Conservation (phyloP, 2,329 filamentous ascomycete genomes). For the Colletotrichum kahawae region DNA sequence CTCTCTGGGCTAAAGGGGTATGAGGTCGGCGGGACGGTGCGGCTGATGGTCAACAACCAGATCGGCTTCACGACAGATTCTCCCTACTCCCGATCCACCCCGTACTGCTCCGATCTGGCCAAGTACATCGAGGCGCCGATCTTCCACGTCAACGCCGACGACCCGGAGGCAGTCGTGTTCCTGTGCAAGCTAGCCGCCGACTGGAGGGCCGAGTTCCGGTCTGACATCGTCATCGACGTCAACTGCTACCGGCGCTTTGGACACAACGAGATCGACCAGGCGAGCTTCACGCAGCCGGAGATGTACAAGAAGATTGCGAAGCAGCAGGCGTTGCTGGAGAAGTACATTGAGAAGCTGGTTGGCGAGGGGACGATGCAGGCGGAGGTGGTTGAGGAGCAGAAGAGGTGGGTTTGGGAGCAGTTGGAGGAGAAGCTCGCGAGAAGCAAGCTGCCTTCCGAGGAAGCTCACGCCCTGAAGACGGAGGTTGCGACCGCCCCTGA, state of each 20-base stretch:
- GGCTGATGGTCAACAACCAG: constrained; percentile 99
- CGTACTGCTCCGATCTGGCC: constrained; percentile 98
- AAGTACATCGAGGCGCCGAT: constrained; percentile 98
- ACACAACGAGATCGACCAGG: constrained; percentile 99
- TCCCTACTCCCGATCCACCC: constrained; percentile 93
- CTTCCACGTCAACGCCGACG: constrained; percentile 98
- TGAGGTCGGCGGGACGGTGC: constrained; percentile 95
- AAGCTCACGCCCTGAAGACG: constrained; percentile 50
- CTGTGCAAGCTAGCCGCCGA: constrained; percentile 96
- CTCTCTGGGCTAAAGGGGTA: constrained; percentile 95
- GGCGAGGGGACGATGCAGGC: constrained; percentile 93
- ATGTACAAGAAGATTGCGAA: constrained; percentile 98
- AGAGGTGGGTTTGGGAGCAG: constrained; percentile 99
- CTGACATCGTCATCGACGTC: constrained; percentile 96
- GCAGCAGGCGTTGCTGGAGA: constrained; percentile 83
- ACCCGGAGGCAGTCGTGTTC: constrained; percentile 97
- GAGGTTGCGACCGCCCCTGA: constrained; percentile 33
- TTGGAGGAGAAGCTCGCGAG: constrained; percentile 95
- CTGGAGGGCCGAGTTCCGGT: constrained; percentile 98
- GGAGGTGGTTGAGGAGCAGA: constrained; percentile 97
- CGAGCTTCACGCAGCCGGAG: constrained; percentile 97
- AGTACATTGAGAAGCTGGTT: constrained; percentile 89
- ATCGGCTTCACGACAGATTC: constrained; percentile 99
- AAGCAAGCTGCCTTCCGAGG: constrained; percentile 94
- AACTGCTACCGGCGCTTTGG: constrained; percentile 99